phyloP scores from a whole-genome alignment of 2,329 filamentous ascomycete genomes.

The Monosporascus sp. region DNA sequence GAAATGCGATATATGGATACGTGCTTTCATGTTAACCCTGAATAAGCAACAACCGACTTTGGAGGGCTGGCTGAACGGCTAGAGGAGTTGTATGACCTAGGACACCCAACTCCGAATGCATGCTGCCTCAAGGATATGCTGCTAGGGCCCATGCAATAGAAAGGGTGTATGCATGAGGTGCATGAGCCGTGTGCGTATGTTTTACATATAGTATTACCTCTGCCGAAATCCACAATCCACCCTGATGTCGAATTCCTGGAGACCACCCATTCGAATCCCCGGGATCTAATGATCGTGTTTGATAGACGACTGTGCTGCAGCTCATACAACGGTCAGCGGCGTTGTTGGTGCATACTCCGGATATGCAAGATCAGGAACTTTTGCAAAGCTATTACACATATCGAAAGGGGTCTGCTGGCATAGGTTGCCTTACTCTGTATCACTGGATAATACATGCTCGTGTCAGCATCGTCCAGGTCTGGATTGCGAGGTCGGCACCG shows the following conservation, averaged over 20 bases:
- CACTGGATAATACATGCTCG: neutral
- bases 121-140: constrained; percentile 16
- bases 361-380: constrained; percentile 16
- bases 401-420: neutral
- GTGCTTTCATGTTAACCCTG: constrained; percentile 6
- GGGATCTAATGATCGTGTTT: constrained; percentile 10
- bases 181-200: constrained; percentile 7
- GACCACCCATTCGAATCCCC: constrained; percentile 7
- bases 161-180: constrained; percentile 1
- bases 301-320: constrained; percentile 6
- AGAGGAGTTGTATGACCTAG: constrained; percentile 19
- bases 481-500: neutral
- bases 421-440: neutral
- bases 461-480: neutral
- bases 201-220: constrained; percentile 13
- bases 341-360: constrained; percentile 11
- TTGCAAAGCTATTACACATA: constrained; percentile 14
- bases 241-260: constrained; percentile 18
- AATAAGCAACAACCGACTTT: constrained; percentile 9
- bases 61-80: constrained; percentile 20
- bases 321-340: constrained; percentile 7
- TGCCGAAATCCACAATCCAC: constrained; percentile 3
- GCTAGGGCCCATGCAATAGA: constrained; percentile 2
- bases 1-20: neutral
- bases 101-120: constrained; percentile 20